phyloP scores from a whole-genome alignment of 495 filamentous ascomycete genomes.

The Aspergillus bridgeri region DNA sequence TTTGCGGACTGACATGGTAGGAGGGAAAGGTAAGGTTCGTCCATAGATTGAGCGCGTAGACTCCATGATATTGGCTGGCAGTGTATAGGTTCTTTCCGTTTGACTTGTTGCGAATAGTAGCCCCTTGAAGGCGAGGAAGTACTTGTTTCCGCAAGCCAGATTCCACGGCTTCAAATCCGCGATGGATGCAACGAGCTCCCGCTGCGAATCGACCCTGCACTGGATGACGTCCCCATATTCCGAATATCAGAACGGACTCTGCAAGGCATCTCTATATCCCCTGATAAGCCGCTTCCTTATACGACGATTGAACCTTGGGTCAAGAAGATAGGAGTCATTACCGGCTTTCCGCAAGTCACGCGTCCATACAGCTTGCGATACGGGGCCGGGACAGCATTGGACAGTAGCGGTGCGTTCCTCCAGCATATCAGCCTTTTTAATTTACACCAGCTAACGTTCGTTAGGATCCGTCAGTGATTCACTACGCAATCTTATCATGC shows the following conservation, averaged over 20 bases:
- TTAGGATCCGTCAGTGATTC: constrained; percentile 31
- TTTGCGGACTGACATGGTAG: constrained; percentile 1
- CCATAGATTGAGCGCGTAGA: not conserved
- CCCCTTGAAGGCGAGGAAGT: not conserved
- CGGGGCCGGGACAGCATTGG: constrained; percentile 32
- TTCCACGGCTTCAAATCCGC: too few species aligned
- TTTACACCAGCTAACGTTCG: constrained; percentile 11
- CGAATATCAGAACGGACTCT: too few species aligned
- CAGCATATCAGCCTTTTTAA: constrained; percentile 3
- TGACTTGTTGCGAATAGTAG: not conserved
- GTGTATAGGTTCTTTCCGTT: not conserved
- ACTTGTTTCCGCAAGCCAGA: too few species aligned
- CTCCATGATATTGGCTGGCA: not conserved
- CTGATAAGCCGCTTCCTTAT: too few species aligned
- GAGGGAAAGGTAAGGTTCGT: not conserved
- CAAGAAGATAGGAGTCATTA: too few species aligned
- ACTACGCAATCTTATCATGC: constrained; percentile 33
- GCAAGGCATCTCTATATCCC: too few species aligned
- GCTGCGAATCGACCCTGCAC: too few species aligned
- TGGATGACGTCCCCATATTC: too few species aligned
- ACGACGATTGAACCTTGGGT: too few species aligned
- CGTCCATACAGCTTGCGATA: constrained; percentile 34
- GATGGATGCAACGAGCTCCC: too few species aligned
- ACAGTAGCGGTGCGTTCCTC: constrained; percentile 27
- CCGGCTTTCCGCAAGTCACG: too few species aligned